Evolutionary conservation across 2,329 filamentous ascomycete genomes (phyloP), one percentile per base, ranked within the genome.

Genomic region (Fusarium kyushuense): DNA sequence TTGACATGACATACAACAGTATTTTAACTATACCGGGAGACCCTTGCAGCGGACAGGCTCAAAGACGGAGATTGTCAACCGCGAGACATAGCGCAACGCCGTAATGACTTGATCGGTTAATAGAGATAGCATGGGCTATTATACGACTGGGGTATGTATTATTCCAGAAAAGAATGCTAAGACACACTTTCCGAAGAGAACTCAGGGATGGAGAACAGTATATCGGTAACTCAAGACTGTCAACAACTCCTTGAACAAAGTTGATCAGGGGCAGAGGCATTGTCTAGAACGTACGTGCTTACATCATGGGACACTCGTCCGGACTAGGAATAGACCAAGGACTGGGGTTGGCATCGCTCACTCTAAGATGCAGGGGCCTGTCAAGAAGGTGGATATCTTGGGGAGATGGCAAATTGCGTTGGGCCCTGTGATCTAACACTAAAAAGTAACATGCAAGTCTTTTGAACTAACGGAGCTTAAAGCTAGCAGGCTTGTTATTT

Each of bases 341-440:
- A 63, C 67, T 30, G 54, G 62, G 46, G 41, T 57, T 56, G 40
- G 47, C 36, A 33, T 55, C 49, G 61, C 40, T 55, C 46, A 65
- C 45, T 55, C 53, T 55, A 54, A 59, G 55, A 54, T 61, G 49
- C 53, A 69, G 66, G 67, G 67, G 65, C 29, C 33, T 54, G 58
- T 52, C 51, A 45, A 70, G 46, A 30, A 52, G 49, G 70, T 72
- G 72, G 72, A 65, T 67, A 61, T 40, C 47, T 55, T 68, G 63
- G 58, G 67, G 70, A 54, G 41, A 64, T 60, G 59, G 64, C 58
- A 74, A 74, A 74, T 74, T 74, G 60, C 72, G 54, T 51, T 62
- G 70, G 56, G 49, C 38, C 47, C 47, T 38, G 35, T 49, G 45
- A 46, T 45, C 25, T 48, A 54, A 35, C 58, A 51, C 53, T 51